phyloP scores from a whole-genome alignment of 2,329 filamentous ascomycete species.

The Arthrobotrys sphaeroides region DNA sequence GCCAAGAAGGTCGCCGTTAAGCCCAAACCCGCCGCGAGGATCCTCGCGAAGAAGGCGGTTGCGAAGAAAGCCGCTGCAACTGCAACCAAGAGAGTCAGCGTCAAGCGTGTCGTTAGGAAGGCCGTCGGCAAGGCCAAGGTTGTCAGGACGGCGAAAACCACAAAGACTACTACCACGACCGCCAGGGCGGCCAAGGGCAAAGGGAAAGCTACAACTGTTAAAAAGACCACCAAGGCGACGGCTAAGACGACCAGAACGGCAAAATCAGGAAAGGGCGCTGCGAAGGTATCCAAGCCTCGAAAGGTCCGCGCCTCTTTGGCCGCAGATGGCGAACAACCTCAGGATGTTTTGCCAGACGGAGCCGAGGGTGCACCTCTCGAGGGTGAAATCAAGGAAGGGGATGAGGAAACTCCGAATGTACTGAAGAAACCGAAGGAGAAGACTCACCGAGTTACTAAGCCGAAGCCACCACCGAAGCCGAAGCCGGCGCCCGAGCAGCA shows the following conservation, averaged over 20 bases:
- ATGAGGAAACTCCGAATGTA: conserved; percentile 24
- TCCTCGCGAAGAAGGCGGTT: conserved; percentile 46
- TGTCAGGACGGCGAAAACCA: conserved; percentile 29
- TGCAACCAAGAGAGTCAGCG: conserved; percentile 32
- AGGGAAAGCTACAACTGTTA: conserved; percentile 34
- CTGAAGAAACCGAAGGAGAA: conserved; percentile 51
- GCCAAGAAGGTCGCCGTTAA: conserved; percentile 43
- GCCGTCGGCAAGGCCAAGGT: conserved; percentile 54
- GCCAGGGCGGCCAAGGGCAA: conserved; percentile 18
- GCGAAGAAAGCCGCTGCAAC: conserved; percentile 35
- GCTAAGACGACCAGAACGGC: conserved; percentile 43
- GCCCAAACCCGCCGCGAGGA: conserved; percentile 45
- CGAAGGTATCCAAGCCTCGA: conserved; percentile 34
- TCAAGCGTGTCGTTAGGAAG: conserved; percentile 47
- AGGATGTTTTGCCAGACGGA: conserved; percentile 26
- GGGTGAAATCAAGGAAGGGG: conserved; percentile 19
- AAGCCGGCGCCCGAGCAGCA: conserved; percentile 49
- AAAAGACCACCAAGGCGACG: conserved; percentile 37
- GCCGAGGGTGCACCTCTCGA: not conserved
- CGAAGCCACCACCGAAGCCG: conserved; percentile 42
- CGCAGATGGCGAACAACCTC: conserved; percentile 12
- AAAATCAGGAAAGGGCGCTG: conserved; percentile 45
- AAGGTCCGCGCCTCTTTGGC: conserved; percentile 36
- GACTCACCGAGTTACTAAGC: conserved; percentile 41
- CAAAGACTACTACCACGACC: conserved; percentile 9